Base-by-base conservation (phyloP, 345 rosid species). In the Euclidium syriacum region DNA sequence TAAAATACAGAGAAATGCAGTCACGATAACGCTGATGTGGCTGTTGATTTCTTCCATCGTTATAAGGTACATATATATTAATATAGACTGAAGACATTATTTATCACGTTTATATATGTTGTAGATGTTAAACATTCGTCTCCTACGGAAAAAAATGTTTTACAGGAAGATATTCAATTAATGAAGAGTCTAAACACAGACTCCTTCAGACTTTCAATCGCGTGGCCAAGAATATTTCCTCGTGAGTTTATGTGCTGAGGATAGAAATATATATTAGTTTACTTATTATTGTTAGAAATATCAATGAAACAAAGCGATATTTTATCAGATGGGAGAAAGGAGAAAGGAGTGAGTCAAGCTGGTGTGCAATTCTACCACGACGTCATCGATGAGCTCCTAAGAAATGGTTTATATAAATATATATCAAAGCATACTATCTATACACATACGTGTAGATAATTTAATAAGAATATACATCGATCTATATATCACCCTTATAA, bases 191-290 rank as follows among this genome's bases (percentile, higher is more conserved):
- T 74, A 10, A 70, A 73, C 1, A 32, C 68, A 16, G 68, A 78
- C 40, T 43, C 64, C 16, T 74, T 58, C 47, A 78, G 73, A 57
- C 57, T 78, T 33, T 78, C 76, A 25, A 70, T 78, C 12, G 74
- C 78, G 19, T 78, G 81, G 81, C 5, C 76, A 3, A 57, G 81
- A 65, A 12, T 78, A 10, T 18, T 67, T 2, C 79, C 79, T 3
- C 24, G 76, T 78, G 66, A 51, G 59, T 9, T 24, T n/a, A n/a
- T n/a, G n/a, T n/a, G n/a, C n/a, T n/a, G n/a, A n/a, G n/a, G n/a
- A n/a, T n/a, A n/a, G n/a, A n/a, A n/a, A n/a, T n/a, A n/a, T n/a
- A n/a, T n/a, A n/a, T n/a, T n/a, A n/a, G n/a, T n/a, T n/a, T n/a
- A n/a, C n/a, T n/a, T n/a, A n/a, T n/a, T n/a, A n/a, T n/a, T n/a